Evolutionary conservation across 78 protist species (phyloP).

Genomic region (Bigelowiella natans): DNA sequence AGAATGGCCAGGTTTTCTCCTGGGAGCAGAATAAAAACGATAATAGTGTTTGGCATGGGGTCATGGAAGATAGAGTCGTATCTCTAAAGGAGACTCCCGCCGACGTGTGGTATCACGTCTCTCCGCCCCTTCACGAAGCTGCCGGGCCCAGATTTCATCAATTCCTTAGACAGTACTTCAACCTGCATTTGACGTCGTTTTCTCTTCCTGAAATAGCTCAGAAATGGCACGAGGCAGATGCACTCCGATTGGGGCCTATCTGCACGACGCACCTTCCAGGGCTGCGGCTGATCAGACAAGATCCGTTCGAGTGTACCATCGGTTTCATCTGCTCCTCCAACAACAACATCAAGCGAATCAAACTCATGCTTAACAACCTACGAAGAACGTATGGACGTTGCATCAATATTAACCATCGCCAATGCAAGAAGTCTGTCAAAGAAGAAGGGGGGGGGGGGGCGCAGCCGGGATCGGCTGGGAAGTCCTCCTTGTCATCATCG

Average conservation of each 20-base stretch:
- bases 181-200: too few species aligned
- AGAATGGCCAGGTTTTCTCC: conserved; percentile 13
- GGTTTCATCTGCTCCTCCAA: conserved; percentile 78
- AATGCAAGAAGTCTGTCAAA: too few species aligned
- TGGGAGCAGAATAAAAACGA: neutral
- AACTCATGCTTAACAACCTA: neutral
- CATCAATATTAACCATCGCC: too few species aligned
- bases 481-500: neutral
- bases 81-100: neutral
- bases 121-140: neutral
- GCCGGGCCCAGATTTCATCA: too few species aligned
- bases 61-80: neutral
- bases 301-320: conserved; percentile 67
- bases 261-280: too few species aligned
- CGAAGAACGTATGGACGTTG: neutral
- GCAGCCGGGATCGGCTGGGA: neutral
- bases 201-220: too few species aligned
- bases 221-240: too few species aligned
- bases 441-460: neutral
- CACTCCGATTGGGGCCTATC: too few species aligned
- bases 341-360: conserved; percentile 57
- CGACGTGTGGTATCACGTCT: neutral
- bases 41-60: neutral
- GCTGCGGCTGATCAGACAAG: too few species aligned
- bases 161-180: too few species aligned